Evolutionary conservation across 805 yeast genomes (phyloP).

Genomic region (Suhomyces faveliae): DNA sequence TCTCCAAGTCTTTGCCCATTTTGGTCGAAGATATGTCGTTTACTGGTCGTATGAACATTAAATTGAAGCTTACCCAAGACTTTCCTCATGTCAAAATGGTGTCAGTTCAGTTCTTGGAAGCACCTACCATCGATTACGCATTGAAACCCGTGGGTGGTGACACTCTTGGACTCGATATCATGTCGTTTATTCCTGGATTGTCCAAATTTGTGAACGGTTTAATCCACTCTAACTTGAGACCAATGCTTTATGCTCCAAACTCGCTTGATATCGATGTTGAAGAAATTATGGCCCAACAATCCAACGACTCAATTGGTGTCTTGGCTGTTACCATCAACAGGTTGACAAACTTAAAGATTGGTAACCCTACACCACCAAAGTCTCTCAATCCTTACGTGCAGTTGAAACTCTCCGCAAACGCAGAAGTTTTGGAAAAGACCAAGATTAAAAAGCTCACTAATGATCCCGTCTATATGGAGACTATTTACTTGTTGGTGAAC

Average conservation of each 20-base stretch:
- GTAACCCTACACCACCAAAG: constrained; percentile 40
- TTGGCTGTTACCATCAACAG: constrained; percentile 61
- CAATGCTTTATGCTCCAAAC: constrained; percentile 81
- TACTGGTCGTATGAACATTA: constrained; percentile 65
- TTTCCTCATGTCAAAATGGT: constrained; percentile 80
- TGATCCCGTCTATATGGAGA: constrained; percentile 66
- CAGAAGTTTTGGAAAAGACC: constrained; percentile 50
- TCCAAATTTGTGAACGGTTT: constrained; percentile 66
- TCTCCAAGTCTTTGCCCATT: constrained; percentile 73
- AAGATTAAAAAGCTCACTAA: constrained; percentile 55
- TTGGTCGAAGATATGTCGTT: constrained; percentile 79
- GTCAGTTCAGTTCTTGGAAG: constrained; percentile 69
- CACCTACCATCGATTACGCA: constrained; percentile 75
- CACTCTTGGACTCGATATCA: constrained; percentile 79
- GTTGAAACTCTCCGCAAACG: constrained; percentile 36
- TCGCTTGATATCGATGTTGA: constrained; percentile 73
- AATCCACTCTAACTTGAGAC: constrained; percentile 69
- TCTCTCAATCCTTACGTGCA: constrained; percentile 57
- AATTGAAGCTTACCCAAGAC: constrained; percentile 56
- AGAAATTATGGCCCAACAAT: constrained; percentile 60
- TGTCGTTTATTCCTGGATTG: constrained; percentile 82
- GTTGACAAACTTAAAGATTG: constrained; percentile 47
- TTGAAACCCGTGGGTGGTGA: constrained; percentile 89
- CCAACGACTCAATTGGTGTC: constrained; percentile 69
- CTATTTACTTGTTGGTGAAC: constrained; percentile 57